Evolutionary conservation across 257 asterid species (phyloP), one percentile per base, ranked within the genome.

Genomic region (Linderniella brevidens): DNA sequence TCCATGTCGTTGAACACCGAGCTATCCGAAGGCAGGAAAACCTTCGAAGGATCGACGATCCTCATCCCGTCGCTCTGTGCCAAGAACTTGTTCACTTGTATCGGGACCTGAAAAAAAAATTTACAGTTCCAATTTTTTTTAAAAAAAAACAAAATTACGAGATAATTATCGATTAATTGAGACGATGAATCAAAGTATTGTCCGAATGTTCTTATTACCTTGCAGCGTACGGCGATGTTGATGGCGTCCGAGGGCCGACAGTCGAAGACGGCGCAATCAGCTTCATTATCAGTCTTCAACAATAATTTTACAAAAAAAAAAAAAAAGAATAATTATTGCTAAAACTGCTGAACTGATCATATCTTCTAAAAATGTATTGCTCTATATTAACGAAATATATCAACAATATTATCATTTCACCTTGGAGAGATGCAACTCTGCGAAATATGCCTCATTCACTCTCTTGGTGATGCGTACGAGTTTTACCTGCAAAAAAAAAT

Each of bases 391-490:
- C n/a, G n/a, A n/a, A n/a, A n/a, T n/a, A n/a, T n/a, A n/a, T n/a
- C n/a, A n/a, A n/a, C n/a, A n/a, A n/a, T n/a, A n/a, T n/a, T n/a
- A n/a, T 16, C n/a, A 17, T 4, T 4, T 47, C 29, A 47, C 52
- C 93, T 81, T 88, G 13, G 75, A 43, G 25, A 88, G 82, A 48
- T 78, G 81, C 16, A 88, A 56, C 74, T 81, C 92, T 17, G 98
- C 93, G 63, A 70, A 80, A 76, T 88, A 88, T 8, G 98, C 93
- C 71, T 84, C 98, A 0, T 80, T 90, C 49, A 88, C 94, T 62
- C 98, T 76, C 82, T 84, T 84, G 58, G 98, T 88, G 40, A 88
- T 76, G 17, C 98, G 86, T 40, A 84, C 98, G 57, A 76, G 76
- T 71, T 80, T 84, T 55, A 80, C 98, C 98, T 88, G 64, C 50